phyloP scores from a whole-genome alignment of 441 rosid species.

The Syzygium malaccense region DNA sequence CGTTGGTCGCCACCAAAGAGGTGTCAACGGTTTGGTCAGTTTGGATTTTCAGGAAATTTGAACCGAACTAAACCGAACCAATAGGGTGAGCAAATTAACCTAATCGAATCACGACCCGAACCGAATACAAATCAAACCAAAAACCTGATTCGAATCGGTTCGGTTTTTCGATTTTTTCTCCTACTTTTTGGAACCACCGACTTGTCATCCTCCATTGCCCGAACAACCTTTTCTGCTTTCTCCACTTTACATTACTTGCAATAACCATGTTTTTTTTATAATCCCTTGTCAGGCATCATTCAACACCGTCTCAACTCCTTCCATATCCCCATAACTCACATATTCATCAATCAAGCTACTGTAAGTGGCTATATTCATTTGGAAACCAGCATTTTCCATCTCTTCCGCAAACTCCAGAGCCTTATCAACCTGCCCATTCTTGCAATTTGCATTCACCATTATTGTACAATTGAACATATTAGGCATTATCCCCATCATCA shows the following conservation, averaged over 20 bases:
- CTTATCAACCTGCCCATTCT: slow-evolving; percentile 32
- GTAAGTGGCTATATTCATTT: slow-evolving; percentile 54
- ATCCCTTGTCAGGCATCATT: slow-evolving; percentile 46
- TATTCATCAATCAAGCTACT: slow-evolving; percentile 74
- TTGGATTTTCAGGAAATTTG: no score
- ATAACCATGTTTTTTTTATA: slow-evolving; percentile 38
- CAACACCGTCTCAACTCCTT: slow-evolving; percentile 35
- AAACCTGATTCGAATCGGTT: no score
- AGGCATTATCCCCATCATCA: slow-evolving; percentile 50
- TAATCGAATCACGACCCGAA: no score
- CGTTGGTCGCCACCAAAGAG: background rate
- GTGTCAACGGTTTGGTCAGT: no score
- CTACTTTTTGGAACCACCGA: slow-evolving; percentile 4
- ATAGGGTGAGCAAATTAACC: no score
- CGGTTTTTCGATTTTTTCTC: no score
- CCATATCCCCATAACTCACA: slow-evolving; percentile 51
- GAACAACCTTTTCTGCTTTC: slow-evolving; percentile 56
- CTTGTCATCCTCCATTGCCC: slow-evolving; percentile 29
- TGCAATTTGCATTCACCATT: slow-evolving; percentile 74
- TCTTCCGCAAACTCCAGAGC: slow-evolving; percentile 43
- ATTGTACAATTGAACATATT: slow-evolving; percentile 71
- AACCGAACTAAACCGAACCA: no score
- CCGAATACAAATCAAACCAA: no score
- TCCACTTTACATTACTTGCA: slow-evolving; percentile 44
- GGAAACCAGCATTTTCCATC: slow-evolving; percentile 47